A percentile compares a stretch with the other conserved stretches of the same genome.
Conservation (phyloP, 345 rosid species). For the Lumnitzera racemosa region DNA sequence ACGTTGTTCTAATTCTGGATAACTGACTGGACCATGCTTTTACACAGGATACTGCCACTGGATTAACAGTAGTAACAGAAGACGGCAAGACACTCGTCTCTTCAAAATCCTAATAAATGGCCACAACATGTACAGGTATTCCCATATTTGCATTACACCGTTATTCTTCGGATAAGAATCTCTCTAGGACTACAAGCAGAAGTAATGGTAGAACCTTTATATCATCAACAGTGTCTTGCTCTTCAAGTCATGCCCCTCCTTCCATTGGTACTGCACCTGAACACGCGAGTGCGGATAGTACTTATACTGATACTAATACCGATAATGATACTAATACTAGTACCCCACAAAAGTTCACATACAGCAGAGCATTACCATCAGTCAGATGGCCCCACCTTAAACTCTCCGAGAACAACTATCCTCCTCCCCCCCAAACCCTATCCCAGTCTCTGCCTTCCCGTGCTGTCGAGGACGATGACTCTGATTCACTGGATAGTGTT, state of each 20-base stretch:
- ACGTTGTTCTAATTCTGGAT: neutral
- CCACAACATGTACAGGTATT: too few species aligned
- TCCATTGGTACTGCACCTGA: neutral
- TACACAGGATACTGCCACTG: neutral
- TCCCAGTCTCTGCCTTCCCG: conserved; percentile 15
- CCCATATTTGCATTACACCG: too few species aligned
- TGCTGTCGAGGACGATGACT: conserved; percentile 14
- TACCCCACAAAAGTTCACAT: conserved; percentile 37
- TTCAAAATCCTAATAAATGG: neutral
- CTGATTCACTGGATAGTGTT: conserved; percentile 7
- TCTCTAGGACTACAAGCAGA: too few species aligned
- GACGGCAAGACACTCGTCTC: neutral
- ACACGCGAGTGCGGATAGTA: neutral
- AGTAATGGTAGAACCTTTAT: too few species aligned
- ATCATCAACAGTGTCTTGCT: too few species aligned
- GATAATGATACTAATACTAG: neutral
- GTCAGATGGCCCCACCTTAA: conserved; percentile 91
- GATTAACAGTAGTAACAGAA: neutral
- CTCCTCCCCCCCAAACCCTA: conserved; percentile 28
- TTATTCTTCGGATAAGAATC: too few species aligned
- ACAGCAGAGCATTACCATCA: conserved; percentile 81
- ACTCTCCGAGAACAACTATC: conserved; percentile 26
- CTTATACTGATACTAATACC: neutral
- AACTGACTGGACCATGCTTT: neutral
- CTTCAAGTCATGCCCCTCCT: too few species aligned